Conservation (phyloP, 768 basidiomycete genomes). For the Suillus plorans region DNA sequence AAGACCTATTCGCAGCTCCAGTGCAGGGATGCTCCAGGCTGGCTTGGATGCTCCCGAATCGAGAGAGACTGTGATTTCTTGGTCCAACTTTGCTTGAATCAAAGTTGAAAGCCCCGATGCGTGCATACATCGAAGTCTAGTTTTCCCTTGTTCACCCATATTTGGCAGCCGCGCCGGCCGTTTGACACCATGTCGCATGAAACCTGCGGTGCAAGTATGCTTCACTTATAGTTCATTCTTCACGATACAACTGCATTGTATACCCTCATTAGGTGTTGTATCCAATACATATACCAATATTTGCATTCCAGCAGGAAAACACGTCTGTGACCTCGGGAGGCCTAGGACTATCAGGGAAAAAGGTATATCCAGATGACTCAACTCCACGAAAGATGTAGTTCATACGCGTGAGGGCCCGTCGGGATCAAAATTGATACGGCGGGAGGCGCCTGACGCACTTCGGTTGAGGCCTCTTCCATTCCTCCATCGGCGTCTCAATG, state of each 20-base stretch:
- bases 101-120: neutral
- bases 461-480: slow-evolving; percentile 24
- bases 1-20: slow-evolving; percentile 62
- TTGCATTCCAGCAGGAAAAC: neutral
- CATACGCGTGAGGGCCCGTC: neutral
- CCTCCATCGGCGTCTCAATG: slow-evolving; percentile 1
- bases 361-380: neutral
- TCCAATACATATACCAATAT: neutral
- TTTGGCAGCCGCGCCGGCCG: neutral
- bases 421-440: slow-evolving; percentile 7
- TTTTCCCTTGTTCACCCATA: neutral
- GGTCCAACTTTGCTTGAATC: slow-evolving; percentile 58
- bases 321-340: neutral
- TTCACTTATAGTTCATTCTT: neutral
- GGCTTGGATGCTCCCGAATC: slow-evolving; percentile 34
- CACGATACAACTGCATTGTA: neutral
- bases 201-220: slow-evolving; percentile 8
- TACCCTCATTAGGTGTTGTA: neutral
- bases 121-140: neutral
- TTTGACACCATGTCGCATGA: neutral
- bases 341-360: neutral
- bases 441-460: slow-evolving; percentile 16
- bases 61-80: slow-evolving; percentile 47
- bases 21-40: slow-evolving; percentile 48
- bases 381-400: neutral